phyloP scores from a whole-genome alignment of 75 land plant species.

The Pinus albicaulis region DNA sequence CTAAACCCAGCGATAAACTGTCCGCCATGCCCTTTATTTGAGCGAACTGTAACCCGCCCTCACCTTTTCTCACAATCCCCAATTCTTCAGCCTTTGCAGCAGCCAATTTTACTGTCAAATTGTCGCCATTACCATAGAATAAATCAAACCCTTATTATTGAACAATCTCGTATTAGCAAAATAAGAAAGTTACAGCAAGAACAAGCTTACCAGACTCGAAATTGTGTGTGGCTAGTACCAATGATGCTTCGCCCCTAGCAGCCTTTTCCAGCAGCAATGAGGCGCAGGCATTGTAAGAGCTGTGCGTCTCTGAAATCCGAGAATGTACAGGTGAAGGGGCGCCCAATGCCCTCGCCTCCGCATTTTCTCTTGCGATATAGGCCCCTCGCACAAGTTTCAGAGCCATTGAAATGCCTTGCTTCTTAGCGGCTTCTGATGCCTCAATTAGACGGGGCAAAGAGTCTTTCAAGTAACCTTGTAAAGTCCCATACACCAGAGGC shows the following conservation, averaged over 20 bases:
- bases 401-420: too few species aligned
- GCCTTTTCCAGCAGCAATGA: constrained; percentile 65
- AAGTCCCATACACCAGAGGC: constrained; percentile 54
- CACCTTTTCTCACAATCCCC: constrained; percentile 43
- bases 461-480: constrained; percentile 39
- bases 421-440: not conserved
- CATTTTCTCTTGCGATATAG: constrained; percentile 30
- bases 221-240: constrained; percentile 91
- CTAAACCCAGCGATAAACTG: constrained; percentile 62
- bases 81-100: not conserved
- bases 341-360: constrained; percentile 61
- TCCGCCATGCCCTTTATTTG: constrained; percentile 98
- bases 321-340: constrained; percentile 11
- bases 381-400: too few species aligned
- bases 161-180: not conserved
- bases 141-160: not conserved
- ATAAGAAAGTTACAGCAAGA: too few species aligned
- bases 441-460: constrained; percentile 57
- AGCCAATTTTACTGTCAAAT: constrained; percentile 55
- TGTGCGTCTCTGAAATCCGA: constrained; percentile 68
- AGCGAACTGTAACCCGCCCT: constrained; percentile 73
- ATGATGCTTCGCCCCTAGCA: constrained; percentile 40
- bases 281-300: constrained; percentile 73
- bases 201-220: constrained; percentile 66
- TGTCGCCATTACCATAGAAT: constrained; percentile 33